Evolutionary conservation across 768 basidiomycete genomes (phyloP).

Genomic region (Pholiota conissans): DNA sequence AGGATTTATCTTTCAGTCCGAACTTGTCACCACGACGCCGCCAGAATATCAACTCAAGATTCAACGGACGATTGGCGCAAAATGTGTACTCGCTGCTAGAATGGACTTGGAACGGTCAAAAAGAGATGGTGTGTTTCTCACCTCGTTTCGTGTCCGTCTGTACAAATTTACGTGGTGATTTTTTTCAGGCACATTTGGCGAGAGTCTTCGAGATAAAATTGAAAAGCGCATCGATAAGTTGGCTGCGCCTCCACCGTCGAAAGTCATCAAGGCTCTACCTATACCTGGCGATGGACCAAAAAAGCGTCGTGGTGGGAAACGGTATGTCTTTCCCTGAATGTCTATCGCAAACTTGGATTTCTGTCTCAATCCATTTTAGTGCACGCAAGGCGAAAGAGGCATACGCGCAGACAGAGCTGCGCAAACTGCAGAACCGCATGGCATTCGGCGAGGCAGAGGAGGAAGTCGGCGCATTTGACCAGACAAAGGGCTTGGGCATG

Average conservation of each 20-base stretch:
- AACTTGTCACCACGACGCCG: slow-evolving; percentile 81
- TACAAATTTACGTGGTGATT: not conserved
- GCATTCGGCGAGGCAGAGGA: slow-evolving; percentile 93
- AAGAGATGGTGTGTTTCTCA: slow-evolving; percentile 65
- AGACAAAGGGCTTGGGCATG: slow-evolving; percentile 99
- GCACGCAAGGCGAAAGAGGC: slow-evolving; percentile 99
- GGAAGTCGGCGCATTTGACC: slow-evolving; percentile 94
- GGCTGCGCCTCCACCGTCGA: slow-evolving; percentile 91
- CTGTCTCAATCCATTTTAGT: slow-evolving; percentile 36
- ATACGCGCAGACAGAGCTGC: slow-evolving; percentile 93
- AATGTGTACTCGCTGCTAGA: slow-evolving; percentile 84
- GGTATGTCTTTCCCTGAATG: slow-evolving; percentile 41
- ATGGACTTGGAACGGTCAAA: slow-evolving; percentile 90
- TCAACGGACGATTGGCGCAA: slow-evolving; percentile 92
- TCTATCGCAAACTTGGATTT: not conserved
- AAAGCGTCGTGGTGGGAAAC: slow-evolving; percentile 93
- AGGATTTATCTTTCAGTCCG: slow-evolving; percentile 95
- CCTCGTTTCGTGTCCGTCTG: not conserved
- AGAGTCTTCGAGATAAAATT: slow-evolving; percentile 80
- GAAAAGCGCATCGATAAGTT: slow-evolving; percentile 91
- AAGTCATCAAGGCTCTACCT: slow-evolving; percentile 90
- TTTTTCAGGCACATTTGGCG: slow-evolving; percentile 71
- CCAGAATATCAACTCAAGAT: slow-evolving; percentile 89
- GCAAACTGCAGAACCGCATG: slow-evolving; percentile 97
- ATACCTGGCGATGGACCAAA: slow-evolving; percentile 95